Evolutionary conservation across 2,329 filamentous ascomycete genomes (phyloP).

Genomic region (Chaetomiaceae sp.): DNA sequence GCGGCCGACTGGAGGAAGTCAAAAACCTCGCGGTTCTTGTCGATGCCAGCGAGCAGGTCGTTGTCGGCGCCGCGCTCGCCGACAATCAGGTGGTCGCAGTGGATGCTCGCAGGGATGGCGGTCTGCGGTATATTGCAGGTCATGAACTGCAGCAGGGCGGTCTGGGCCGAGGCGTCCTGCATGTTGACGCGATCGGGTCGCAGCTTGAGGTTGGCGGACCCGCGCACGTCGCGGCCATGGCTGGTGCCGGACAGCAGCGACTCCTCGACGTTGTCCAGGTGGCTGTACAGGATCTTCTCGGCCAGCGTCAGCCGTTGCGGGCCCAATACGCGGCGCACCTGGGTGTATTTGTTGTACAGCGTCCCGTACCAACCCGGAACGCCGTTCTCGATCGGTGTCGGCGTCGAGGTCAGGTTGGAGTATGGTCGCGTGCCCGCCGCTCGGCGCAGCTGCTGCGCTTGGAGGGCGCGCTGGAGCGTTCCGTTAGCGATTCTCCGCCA

Average conservation of each 20-base stretch:
- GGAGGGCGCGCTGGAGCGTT: constrained; percentile 30
- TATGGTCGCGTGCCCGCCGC: constrained; percentile 22
- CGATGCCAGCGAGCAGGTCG: constrained; percentile 78
- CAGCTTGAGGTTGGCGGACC: constrained; percentile 88
- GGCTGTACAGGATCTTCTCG: constrained; percentile 97
- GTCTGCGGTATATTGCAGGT: constrained; percentile 83
- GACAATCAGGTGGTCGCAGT: constrained; percentile 99
- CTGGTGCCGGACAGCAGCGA: constrained; percentile 76
- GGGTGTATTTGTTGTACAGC: constrained; percentile 67
- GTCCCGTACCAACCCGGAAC: no score
- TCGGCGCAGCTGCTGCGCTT: constrained; percentile 29
- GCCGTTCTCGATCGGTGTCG: no score
- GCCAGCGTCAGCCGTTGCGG: constrained; percentile 69
- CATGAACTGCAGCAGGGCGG: constrained; percentile 99
- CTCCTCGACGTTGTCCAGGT: constrained; percentile 84
- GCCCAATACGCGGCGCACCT: constrained; percentile 69
- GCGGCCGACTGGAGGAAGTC: constrained; percentile 92
- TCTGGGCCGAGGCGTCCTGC: constrained; percentile 98
- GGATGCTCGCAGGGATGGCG: constrained; percentile 92
- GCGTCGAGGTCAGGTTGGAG: constrained; percentile 40
- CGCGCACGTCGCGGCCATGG: constrained; percentile 77
- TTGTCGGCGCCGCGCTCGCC: constrained; percentile 83
- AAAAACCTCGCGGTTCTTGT: constrained; percentile 93
- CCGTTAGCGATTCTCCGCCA: not conserved
- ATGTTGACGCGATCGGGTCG: constrained; percentile 97